Percentiles rank a stretch among this genome's conserved stretches.
Evolutionary conservation across 2,329 filamentous ascomycete species (phyloP).

Genomic region (Stagonosporopsis chrysanthemi): DNA sequence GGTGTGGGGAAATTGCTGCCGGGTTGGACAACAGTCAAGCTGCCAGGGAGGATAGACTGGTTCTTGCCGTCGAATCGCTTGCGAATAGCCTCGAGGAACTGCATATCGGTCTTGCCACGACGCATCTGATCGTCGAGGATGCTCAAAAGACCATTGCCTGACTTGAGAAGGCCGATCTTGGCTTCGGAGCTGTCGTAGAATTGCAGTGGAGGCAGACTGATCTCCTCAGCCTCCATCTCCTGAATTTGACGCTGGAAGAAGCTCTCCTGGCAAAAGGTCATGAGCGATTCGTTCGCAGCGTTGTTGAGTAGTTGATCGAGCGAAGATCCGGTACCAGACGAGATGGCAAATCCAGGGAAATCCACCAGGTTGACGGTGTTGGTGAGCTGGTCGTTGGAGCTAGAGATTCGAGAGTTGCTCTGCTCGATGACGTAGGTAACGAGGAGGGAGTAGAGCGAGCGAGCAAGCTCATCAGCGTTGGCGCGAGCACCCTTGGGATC

Average conservation of each 20-base stretch:
- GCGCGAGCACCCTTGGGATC: constrained; percentile 88
- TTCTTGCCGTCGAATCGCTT: constrained; percentile 97
- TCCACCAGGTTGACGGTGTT: constrained; percentile 97
- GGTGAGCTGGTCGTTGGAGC: constrained; percentile 82
- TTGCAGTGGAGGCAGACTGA: constrained; percentile 86
- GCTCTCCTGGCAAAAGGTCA: constrained; percentile 91
- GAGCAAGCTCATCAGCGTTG: constrained; percentile 92
- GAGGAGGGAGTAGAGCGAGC: constrained; percentile 90
- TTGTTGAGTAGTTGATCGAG: constrained; percentile 96
- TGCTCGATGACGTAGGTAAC: constrained; percentile 94
- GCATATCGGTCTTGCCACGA: constrained; percentile 84
- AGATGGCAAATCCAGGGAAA: constrained; percentile 92
- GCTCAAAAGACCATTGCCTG: constrained; percentile 89
- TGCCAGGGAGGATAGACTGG: constrained; percentile 81
- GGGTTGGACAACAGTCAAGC: constrained; percentile 76
- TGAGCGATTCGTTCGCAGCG: constrained; percentile 87
- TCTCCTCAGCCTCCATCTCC: constrained; percentile 91
- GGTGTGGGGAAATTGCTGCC: constrained; percentile 90
- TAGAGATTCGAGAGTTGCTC: constrained; percentile 89
- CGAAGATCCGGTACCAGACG: constrained; percentile 80
- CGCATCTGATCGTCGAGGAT: constrained; percentile 96
- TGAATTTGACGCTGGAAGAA: constrained; percentile 97
- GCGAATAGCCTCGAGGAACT: constrained; percentile 87
- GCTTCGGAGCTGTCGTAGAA: constrained; percentile 99
- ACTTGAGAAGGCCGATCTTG: constrained; percentile 87